phyloP scores from a whole-genome alignment of 306 rosid species.

The Arachis stenosperma region DNA sequence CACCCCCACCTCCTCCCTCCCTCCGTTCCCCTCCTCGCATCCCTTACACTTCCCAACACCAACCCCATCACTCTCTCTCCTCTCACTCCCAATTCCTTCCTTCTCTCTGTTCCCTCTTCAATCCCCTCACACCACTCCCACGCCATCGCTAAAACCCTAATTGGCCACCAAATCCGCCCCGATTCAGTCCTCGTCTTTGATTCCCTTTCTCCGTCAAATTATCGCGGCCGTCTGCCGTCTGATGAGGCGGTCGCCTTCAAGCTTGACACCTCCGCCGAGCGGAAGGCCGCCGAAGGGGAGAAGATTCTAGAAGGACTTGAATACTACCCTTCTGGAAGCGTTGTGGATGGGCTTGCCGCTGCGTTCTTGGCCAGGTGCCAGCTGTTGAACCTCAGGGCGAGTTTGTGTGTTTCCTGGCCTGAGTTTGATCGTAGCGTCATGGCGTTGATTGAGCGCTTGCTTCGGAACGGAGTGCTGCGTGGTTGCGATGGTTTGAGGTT shows the following conservation, averaged over 20 bases:
- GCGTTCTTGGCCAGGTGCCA: constrained; percentile 73
- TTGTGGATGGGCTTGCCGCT: constrained; percentile 78
- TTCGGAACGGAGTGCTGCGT: constrained; percentile 45
- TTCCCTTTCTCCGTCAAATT: constrained; percentile 50
- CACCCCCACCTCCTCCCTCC: constrained; percentile 38
- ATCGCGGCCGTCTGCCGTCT: constrained; percentile 61
- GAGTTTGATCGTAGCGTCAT: constrained; percentile 56
- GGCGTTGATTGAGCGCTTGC: constrained; percentile 51
- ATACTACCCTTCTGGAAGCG: constrained; percentile 83
- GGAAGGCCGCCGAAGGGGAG: constrained; percentile 35
- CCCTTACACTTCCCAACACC: constrained; percentile 57
- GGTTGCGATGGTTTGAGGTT: constrained; percentile 35
- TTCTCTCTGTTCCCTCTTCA: constrained; percentile 51
- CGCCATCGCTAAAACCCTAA: constrained; percentile 53
- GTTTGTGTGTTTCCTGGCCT: constrained; percentile 81
- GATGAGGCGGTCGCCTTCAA: constrained; percentile 65
- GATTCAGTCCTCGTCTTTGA: constrained; percentile 61
- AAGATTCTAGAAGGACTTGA: constrained; percentile 47
- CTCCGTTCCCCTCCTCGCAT: constrained; percentile 52
- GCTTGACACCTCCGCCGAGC: constrained; percentile 70
- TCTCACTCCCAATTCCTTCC: constrained; percentile 37
- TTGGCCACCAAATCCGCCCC: constrained; percentile 52
- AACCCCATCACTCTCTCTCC: constrained; percentile 54
- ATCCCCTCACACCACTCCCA: constrained; percentile 57
- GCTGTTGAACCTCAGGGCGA: constrained; percentile 57